phyloP scores from a whole-genome alignment of 306 rosid genomes.

The Glycine tomentella region DNA sequence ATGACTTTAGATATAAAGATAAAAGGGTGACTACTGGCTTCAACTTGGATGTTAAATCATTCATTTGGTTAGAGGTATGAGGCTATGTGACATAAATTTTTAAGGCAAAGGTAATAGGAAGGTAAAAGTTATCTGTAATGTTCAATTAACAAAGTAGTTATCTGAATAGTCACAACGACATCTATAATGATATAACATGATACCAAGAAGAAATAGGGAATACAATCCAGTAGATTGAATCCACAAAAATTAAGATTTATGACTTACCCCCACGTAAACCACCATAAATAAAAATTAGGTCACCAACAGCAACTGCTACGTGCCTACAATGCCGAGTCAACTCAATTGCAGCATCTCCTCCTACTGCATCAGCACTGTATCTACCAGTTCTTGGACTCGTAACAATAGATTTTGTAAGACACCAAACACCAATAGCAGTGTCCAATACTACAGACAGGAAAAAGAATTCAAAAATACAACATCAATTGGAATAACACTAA shows the following conservation, averaged over 20 bases:
- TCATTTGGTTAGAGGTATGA: neutral
- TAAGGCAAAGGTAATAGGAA: too few relatives aligned
- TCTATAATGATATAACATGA: slow-evolving; percentile 33
- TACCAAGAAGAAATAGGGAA: slow-evolving; percentile 37
- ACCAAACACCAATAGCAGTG: slow-evolving; percentile 99
- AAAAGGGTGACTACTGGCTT: slow-evolving; percentile 17
- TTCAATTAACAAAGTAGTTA: slow-evolving; percentile 19
- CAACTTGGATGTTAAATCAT: slow-evolving; percentile 2
- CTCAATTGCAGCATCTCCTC: slow-evolving; percentile 98
- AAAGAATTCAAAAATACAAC: slow-evolving; percentile 42
- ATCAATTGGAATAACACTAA: slow-evolving; percentile 1
- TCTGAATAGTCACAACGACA: slow-evolving; percentile 35
- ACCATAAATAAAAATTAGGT: slow-evolving; percentile 93
- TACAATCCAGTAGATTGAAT: slow-evolving; percentile 25
- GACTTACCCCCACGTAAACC: slow-evolving; percentile 97
- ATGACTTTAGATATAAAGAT: slow-evolving; percentile 3
- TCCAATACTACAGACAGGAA: slow-evolving; percentile 76
- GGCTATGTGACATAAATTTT: too few relatives aligned
- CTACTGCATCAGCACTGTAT: slow-evolving; percentile 99
- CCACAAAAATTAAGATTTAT: slow-evolving; percentile 22
- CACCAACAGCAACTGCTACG: slow-evolving; percentile 99
- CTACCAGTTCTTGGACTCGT: slow-evolving; percentile 95
- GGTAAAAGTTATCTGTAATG: too few relatives aligned
- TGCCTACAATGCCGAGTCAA: slow-evolving; percentile 99
- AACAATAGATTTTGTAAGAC: slow-evolving; percentile 95